phyloP scores from a whole-genome alignment of 2,329 filamentous ascomycete species.

The Madurella fahalii region DNA sequence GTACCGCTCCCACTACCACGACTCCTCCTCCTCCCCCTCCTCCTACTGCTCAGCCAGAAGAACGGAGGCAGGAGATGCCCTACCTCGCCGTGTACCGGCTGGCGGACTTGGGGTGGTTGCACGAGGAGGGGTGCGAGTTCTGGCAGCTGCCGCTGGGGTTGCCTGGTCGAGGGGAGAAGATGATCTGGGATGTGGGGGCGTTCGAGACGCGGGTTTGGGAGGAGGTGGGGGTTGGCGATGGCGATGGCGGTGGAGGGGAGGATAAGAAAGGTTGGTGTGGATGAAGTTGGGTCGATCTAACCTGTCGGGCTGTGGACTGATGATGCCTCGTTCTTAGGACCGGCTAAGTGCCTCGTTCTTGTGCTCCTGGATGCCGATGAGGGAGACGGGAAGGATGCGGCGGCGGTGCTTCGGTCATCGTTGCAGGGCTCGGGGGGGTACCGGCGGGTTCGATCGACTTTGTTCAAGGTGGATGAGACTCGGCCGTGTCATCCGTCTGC shows the following conservation, averaged over 20 bases:
- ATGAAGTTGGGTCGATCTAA: background rate
- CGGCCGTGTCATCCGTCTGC: background rate
- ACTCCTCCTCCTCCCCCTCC: too few species aligned
- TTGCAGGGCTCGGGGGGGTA: background rate
- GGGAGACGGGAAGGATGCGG: background rate
- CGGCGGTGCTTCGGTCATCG: background rate
- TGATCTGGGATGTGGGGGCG: constrained; percentile 3
- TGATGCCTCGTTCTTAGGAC: background rate
- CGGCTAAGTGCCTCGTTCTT: background rate
- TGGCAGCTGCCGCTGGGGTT: background rate
- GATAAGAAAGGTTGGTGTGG: background rate
- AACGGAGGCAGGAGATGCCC: background rate
- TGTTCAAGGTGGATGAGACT: background rate
- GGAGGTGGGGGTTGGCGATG: background rate
- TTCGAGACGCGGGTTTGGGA: constrained; percentile 5
- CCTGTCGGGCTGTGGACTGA: background rate
- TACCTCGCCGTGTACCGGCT: constrained; percentile 6
- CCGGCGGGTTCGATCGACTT: background rate
- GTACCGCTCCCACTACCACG: too few species aligned
- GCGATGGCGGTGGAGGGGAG: background rate
- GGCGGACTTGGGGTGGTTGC: constrained; percentile 3
- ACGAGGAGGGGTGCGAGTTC: constrained; percentile 5
- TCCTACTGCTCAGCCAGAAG: too few species aligned
- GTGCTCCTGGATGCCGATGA: background rate
- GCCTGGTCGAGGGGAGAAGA: background rate